Conservation (phyloP, 2,329 filamentous ascomycete genomes). For the Graphilbum ipis-grandicollis region DNA sequence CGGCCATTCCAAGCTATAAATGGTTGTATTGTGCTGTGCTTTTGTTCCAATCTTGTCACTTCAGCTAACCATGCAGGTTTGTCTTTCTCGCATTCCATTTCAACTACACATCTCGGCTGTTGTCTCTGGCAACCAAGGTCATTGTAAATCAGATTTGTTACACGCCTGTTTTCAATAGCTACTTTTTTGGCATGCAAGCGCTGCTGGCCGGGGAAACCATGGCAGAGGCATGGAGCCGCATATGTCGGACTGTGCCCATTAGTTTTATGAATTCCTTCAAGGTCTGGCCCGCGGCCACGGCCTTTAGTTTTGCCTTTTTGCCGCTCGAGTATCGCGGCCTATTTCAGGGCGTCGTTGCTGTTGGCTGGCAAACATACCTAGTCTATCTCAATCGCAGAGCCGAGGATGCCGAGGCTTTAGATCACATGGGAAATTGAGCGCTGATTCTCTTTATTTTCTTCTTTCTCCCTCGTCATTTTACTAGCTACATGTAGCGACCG, state of each 20-base stretch:
- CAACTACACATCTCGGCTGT: conserved; percentile 59
- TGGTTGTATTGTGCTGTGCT: conserved; percentile 28
- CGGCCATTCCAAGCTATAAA: conserved; percentile 61
- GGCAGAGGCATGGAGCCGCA: conserved; percentile 47
- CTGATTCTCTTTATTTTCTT: too few relatives aligned
- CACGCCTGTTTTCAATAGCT: conserved; percentile 67
- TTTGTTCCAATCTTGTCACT: background rate
- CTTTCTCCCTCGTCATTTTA: too few relatives aligned
- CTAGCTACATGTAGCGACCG: too few relatives aligned
- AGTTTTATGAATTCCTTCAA: conserved; percentile 68
- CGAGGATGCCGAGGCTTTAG: conserved; percentile 37
- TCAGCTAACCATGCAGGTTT: conserved; percentile 42
- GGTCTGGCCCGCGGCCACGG: conserved; percentile 76
- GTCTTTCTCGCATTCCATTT: conserved; percentile 65
- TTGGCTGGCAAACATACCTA: conserved; percentile 87
- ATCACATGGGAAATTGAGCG: too few relatives aligned
- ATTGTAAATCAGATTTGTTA: conserved; percentile 64
- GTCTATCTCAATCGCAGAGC: conserved; percentile 62
- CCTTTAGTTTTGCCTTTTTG: conserved; percentile 74
- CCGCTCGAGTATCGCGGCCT: conserved; percentile 63
- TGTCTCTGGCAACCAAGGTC: conserved; percentile 63
- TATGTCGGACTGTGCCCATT: conserved; percentile 58
- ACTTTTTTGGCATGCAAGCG: conserved; percentile 70
- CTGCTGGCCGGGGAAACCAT: conserved; percentile 51
- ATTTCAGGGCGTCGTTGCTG: conserved; percentile 62